Evolutionary conservation across 352 stramenopile genomes (phyloP).

Genomic region (Phytophthora brassicae): DNA sequence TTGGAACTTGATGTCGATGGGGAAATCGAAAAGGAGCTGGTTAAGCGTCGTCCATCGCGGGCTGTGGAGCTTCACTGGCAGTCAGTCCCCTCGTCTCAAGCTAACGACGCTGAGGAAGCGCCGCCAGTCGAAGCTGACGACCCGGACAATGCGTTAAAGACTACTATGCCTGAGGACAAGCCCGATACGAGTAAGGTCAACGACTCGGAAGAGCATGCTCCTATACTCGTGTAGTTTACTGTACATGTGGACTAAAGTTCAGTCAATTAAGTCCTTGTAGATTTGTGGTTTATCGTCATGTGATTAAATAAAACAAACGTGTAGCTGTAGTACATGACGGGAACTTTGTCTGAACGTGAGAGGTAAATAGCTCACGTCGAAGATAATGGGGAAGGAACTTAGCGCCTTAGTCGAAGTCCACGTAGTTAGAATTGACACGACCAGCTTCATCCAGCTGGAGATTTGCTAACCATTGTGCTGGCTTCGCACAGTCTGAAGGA

Average conservation of each 20-base stretch:
- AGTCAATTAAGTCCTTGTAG: no score
- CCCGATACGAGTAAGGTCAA: constrained; percentile 14
- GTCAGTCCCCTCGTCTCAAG: constrained; percentile 10
- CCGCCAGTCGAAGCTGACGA: constrained; percentile 10
- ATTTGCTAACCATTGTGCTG: constrained; percentile 47
- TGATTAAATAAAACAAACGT: constrained; percentile 42
- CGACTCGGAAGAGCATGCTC: constrained; percentile 12
- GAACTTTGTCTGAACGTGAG: constrained; percentile 16
- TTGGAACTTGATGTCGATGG: constrained; percentile 67
- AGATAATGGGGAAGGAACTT: background rate
- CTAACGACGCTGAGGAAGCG: constrained; percentile 9
- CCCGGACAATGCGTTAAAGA: constrained; percentile 10
- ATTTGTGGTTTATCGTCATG: constrained; percentile 26
- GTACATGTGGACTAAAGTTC: background rate
- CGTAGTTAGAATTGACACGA: constrained; percentile 69
- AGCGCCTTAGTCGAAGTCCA: constrained; percentile 37
- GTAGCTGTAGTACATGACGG: constrained; percentile 36
- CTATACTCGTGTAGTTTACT: constrained; percentile 25
- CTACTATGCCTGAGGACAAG: constrained; percentile 18
- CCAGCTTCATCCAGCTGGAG: constrained; percentile 55
- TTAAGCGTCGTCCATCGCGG: constrained; percentile 54
- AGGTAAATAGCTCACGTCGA: background rate
- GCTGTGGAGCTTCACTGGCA: constrained; percentile 31
- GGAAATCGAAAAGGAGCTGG: constrained; percentile 72
- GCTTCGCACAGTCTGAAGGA: constrained; percentile 52